Evolutionary conservation across 2,329 filamentous ascomycete genomes (phyloP).

Genomic region (Monosporascus sp.): DNA sequence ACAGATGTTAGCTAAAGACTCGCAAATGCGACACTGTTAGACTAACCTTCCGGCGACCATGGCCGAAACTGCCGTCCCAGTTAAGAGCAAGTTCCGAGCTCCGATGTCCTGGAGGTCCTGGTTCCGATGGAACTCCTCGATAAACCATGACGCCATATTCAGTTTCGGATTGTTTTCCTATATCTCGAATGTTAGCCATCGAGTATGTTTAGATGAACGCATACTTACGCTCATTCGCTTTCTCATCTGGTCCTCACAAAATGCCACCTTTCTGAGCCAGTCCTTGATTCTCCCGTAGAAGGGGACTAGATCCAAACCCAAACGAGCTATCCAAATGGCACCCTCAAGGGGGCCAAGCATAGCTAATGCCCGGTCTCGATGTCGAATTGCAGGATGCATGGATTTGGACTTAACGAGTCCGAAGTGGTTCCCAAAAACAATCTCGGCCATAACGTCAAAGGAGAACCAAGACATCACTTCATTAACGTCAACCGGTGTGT

Average conservation of each 20-base stretch:
- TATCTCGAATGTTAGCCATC: conserved; percentile 13
- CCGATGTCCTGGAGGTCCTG: no score
- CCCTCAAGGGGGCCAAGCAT: not conserved
- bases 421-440: conserved; percentile 2
- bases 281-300: not conserved
- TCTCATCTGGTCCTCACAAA: not conserved
- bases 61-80: no score
- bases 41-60: conserved; percentile 11
- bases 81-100: no score
- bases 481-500: not conserved
- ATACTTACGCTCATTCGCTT: not conserved
- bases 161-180: no score
- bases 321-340: conserved; percentile 1
- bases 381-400: no score
- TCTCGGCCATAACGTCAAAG: conserved; percentile 6
- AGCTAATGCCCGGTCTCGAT: not conserved
- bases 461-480: conserved; percentile 4
- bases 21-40: no score
- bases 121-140: no score
- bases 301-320: conserved; percentile 1
- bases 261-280: conserved; percentile 2
- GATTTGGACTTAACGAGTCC: no score
- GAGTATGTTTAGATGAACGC: conserved; percentile 1
- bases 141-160: no score
- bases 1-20: no score